These are phyloP conservation scores for Phytophthora nicotianae DNA, from an alignment of 352 stramenopile species.

Conservation along the genomic window DNA sequence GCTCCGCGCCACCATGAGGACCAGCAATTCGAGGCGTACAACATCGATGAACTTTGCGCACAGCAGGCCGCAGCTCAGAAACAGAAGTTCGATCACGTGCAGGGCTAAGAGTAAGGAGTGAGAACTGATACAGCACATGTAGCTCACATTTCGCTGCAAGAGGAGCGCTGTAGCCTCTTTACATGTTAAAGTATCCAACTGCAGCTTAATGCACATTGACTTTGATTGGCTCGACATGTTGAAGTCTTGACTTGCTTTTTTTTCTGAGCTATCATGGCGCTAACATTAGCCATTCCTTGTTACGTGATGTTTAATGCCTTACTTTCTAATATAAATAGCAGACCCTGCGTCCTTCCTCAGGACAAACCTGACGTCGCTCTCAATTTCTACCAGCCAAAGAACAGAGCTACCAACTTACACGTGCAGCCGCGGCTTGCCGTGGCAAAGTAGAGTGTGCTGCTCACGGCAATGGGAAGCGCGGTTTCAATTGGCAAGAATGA, in stretches of 20 bases:
- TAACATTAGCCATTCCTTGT: constrained; percentile 24
- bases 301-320: too few species aligned
- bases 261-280: too few species aligned
- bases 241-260: too few species aligned
- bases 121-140: too few species aligned
- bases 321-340: not conserved
- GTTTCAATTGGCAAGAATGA: constrained; percentile 26
- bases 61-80: constrained; percentile 46
- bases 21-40: constrained; percentile 43
- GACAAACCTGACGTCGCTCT: not conserved
- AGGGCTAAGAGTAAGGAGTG: too few species aligned
- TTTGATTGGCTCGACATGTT: constrained; percentile 20
- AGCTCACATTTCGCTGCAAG: not conserved
- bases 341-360: not conserved
- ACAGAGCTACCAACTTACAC: not conserved
- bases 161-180: not conserved
- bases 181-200: not conserved
- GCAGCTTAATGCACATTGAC: constrained; percentile 7
- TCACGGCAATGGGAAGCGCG: constrained; percentile 32
- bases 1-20: constrained; percentile 40
- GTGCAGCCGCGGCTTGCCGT: not conserved
- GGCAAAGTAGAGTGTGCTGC: not conserved
- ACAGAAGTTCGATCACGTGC: constrained; percentile 29
- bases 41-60: constrained; percentile 55
- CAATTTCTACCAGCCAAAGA: not conserved